Evolutionary conservation across 768 basidiomycete genomes (phyloP).

Genomic region (Cystobasidium tubakii): DNA sequence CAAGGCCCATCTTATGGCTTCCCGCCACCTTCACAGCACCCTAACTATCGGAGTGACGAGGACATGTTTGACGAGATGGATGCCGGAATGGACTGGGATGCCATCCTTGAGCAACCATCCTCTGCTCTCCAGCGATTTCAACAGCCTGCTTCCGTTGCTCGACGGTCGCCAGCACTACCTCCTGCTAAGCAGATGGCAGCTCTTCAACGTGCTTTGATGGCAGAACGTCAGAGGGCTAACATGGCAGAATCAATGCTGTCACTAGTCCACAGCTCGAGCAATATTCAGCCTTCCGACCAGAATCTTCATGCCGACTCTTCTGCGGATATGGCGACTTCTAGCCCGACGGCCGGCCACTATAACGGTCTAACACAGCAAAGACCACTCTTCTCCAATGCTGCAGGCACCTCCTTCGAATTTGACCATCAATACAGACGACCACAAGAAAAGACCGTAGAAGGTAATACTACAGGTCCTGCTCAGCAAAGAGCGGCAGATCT

Average conservation of each 20-base stretch:
- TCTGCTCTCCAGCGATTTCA: neutral
- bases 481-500: neutral
- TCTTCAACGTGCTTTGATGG: neutral
- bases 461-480: neutral
- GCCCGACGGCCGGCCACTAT: neutral
- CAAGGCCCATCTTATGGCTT: neutral
- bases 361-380: neutral
- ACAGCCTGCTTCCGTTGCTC: neutral
- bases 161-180: neutral
- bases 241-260: slow-evolving; percentile 9
- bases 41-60: neutral
- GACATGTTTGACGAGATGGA: slow-evolving; percentile 1
- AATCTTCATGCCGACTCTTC: neutral
- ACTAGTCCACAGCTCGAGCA: neutral
- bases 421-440: neutral
- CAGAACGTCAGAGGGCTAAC: slow-evolving; percentile 1
- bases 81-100: neutral
- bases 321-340: neutral
- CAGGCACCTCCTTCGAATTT: slow-evolving; percentile 5
- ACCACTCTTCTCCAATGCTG: neutral
- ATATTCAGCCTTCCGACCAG: neutral
- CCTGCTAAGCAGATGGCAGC: neutral
- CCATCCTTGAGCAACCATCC: neutral
- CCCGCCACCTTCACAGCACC: neutral
- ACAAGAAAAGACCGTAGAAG: neutral